Evolutionary conservation across 2,329 filamentous ascomycete species (phyloP).

Genomic region (Colletotrichum brevisporum): DNA sequence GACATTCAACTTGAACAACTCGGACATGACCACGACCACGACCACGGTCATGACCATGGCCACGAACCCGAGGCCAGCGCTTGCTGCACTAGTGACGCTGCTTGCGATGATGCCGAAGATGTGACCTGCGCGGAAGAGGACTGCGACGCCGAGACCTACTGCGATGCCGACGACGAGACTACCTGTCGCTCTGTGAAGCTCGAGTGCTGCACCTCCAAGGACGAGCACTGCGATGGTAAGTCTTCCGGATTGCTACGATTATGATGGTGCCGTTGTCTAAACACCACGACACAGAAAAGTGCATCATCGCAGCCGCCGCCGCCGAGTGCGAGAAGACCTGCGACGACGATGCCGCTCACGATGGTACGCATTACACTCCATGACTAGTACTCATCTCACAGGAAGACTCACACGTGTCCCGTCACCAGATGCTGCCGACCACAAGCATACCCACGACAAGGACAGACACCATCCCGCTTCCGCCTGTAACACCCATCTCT

Average conservation of each 20-base stretch:
- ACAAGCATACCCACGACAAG: slow-evolving; percentile 47
- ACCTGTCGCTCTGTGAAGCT: slow-evolving; percentile 38
- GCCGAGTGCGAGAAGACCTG: slow-evolving; percentile 50
- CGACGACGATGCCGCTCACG: slow-evolving; percentile 43
- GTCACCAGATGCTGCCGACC: slow-evolving; percentile 38
- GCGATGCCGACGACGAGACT: slow-evolving; percentile 40
- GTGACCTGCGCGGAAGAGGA: slow-evolving; percentile 25
- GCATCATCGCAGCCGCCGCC: slow-evolving; percentile 49
- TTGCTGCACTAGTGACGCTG: slow-evolving; percentile 16
- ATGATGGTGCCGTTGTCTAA: background rate
- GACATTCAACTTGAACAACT: slow-evolving; percentile 8
- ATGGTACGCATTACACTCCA: slow-evolving; percentile 42
- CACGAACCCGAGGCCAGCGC: slow-evolving; percentile 5
- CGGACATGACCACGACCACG: slow-evolving; percentile 23
- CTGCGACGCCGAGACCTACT: slow-evolving; percentile 41
- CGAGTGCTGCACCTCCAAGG: slow-evolving; percentile 46
- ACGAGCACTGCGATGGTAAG: slow-evolving; percentile 47
- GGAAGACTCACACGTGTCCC: slow-evolving; percentile 7
- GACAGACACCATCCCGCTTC: slow-evolving; percentile 44
- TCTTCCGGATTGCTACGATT: too few species aligned
- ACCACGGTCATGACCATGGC: slow-evolving; percentile 24
- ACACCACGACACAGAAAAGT: slow-evolving; percentile 47
- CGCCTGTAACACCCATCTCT: slow-evolving; percentile 51
- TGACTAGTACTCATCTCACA: slow-evolving; percentile 11
- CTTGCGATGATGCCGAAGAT: slow-evolving; percentile 15